Percentiles rank a stretch among this genome's conserved stretches.
Evolutionary conservation across 768 basidiomycete genomes (phyloP).

Genomic region (Tricholoma saponaceum): DNA sequence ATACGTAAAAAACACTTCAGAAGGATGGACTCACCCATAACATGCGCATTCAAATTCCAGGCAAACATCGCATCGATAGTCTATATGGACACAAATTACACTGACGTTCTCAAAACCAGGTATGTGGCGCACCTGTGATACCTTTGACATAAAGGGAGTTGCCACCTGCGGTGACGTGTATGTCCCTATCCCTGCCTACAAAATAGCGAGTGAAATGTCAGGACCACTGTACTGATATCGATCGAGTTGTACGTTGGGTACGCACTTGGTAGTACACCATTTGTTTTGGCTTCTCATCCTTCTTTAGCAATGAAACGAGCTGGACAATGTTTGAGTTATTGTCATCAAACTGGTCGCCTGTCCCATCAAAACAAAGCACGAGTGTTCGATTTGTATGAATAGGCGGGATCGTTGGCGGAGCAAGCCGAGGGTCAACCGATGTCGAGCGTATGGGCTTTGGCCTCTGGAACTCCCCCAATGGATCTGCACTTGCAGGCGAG

Average conservation of each 20-base stretch:
- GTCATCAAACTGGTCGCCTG: slow-evolving; percentile 46
- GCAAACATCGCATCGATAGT: slow-evolving; percentile 48
- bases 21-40: slow-evolving; percentile 33
- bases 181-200: slow-evolving; percentile 49
- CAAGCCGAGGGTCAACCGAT: slow-evolving; percentile 17
- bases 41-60: slow-evolving; percentile 43
- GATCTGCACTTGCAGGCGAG: neutral
- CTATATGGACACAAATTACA: slow-evolving; percentile 17
- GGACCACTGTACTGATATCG: neutral
- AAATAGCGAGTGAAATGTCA: neutral
- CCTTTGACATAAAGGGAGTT: slow-evolving; percentile 28
- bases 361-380: slow-evolving; percentile 55
- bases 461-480: neutral
- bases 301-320: slow-evolving; percentile 47
- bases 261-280: slow-evolving; percentile 55
- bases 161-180: slow-evolving; percentile 37
- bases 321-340: slow-evolving; percentile 56
- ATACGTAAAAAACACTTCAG: neutral
- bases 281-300: slow-evolving; percentile 47
- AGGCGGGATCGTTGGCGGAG: slow-evolving; percentile 36
- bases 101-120: neutral
- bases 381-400: slow-evolving; percentile 36
- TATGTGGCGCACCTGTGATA: slow-evolving; percentile 33
- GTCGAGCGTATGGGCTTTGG: slow-evolving; percentile 7
- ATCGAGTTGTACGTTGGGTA: neutral